phyloP scores from a whole-genome alignment of 2,329 filamentous ascomycete genomes.

The Epichloe coenophiala region DNA sequence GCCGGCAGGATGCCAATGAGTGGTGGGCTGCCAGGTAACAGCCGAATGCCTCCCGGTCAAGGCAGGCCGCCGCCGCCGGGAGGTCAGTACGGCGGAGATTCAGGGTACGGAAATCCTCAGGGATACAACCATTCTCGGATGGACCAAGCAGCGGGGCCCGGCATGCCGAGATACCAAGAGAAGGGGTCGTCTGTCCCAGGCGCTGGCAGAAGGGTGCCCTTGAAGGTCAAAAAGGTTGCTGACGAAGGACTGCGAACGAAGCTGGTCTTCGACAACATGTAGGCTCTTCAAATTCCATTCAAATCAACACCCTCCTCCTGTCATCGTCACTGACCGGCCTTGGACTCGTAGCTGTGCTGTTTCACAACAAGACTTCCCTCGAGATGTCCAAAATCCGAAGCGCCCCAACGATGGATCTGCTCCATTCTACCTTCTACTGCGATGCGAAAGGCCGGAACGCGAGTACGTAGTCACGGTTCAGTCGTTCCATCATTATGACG shows the following conservation, averaged over 20 bases:
- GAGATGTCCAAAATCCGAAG: conserved; percentile 1
- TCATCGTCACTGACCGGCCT: neutral
- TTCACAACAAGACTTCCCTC: conserved; percentile 63
- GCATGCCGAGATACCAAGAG: conserved; percentile 15
- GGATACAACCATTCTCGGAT: conserved; percentile 14
- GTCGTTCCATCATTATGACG: conserved; percentile 55
- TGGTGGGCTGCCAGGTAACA: conserved; percentile 16
- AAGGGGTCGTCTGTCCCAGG: conserved; percentile 13
- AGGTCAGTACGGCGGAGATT: conserved; percentile 9
- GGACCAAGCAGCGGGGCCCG: conserved; percentile 12
- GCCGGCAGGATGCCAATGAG: conserved; percentile 14
- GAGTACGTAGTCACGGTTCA: conserved; percentile 67
- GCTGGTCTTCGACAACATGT: conserved; percentile 56
- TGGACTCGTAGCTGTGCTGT: conserved; percentile 51
- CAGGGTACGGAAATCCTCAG: conserved; percentile 15
- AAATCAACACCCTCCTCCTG: neutral
- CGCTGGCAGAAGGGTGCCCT: conserved; percentile 20
- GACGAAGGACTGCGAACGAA: conserved; percentile 42
- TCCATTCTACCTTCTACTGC: conserved; percentile 54
- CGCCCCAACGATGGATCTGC: neutral
- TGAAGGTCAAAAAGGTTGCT: conserved; percentile 32
- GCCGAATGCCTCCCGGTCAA: conserved; percentile 13
- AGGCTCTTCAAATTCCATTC: conserved; percentile 16
- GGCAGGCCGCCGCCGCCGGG: conserved; percentile 8
- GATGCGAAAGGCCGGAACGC: conserved; percentile 27